Percentiles rank a stretch among this genome's conserved stretches.
Conservation (phyloP, 1,284 basidiomycete genomes). For the Schizophyllum commune region DNA sequence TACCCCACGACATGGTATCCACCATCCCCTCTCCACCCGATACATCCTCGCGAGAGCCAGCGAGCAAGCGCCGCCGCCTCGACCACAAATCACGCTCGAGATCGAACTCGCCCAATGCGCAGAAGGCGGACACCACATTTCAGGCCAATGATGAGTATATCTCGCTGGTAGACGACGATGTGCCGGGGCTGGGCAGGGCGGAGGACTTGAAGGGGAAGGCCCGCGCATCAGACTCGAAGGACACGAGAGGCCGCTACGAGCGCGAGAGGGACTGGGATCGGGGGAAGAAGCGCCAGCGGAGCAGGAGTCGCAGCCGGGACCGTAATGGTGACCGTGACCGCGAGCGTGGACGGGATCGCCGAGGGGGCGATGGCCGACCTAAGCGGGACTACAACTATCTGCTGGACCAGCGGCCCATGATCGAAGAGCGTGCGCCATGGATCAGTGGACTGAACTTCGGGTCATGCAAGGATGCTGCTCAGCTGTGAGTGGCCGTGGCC, state of each 20-base stretch:
- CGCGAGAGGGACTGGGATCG: not conserved
- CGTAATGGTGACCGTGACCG: not conserved
- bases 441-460: slow-evolving; percentile 4
- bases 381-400: not conserved
- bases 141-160: not conserved
- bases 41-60: not conserved
- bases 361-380: not conserved
- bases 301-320: not conserved
- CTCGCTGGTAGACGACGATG: not conserved
- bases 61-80: not conserved
- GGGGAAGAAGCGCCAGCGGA: not conserved
- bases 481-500: slow-evolving; percentile 8
- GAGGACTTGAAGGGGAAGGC: not conserved
- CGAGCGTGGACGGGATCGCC: not conserved
- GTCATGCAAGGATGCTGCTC: slow-evolving; percentile 11
- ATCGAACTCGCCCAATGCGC: not conserved
- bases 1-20: not conserved
- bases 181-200: not conserved
- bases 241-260: not conserved
- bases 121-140: not conserved
- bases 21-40: not conserved
- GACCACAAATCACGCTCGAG: not conserved
- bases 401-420: not conserved
- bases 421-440: not conserved
- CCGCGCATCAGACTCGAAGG: not conserved